Evolutionary conservation across 1,139 yeast species (phyloP).

Genomic region (Lodderomyces orthopsilosis): DNA sequence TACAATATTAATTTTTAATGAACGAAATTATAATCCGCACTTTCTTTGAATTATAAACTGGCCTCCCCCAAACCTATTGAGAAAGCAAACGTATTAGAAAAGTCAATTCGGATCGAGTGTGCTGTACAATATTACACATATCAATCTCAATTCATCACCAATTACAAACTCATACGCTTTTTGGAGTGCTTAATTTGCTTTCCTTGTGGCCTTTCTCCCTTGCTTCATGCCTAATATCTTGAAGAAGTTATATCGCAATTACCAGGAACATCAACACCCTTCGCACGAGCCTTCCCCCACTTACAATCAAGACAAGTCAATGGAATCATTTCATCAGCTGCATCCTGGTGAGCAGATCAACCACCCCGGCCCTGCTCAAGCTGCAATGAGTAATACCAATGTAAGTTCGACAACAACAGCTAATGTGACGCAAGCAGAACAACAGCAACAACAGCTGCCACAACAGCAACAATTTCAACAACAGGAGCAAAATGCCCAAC

Average conservation of each 20-base stretch:
- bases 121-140: background rate
- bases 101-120: background rate
- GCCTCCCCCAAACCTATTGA: background rate
- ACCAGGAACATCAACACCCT: conserved; percentile 12
- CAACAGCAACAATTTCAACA: conserved; percentile 9
- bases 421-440: conserved; percentile 9
- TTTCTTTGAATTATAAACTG: background rate
- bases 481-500: conserved; percentile 11
- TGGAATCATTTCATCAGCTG: conserved; percentile 13
- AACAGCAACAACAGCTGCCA: conserved; percentile 5
- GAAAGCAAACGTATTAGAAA: background rate
- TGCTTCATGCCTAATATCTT: conserved; percentile 21
- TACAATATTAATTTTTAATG: too few species aligned
- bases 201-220: background rate
- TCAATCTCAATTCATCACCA: background rate
- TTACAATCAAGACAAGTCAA: conserved; percentile 4
- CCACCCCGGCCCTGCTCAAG: conserved; percentile 13
- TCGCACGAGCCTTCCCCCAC: conserved; percentile 4
- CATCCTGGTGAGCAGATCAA: conserved; percentile 17
- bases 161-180: background rate
- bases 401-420: conserved; percentile 11
- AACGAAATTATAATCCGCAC: background rate
- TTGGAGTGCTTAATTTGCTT: background rate
- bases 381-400: conserved; percentile 12
- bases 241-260: conserved; percentile 21